These are phyloP conservation scores for Pyrus bretschneideri DNA, from an alignment of 306 rosid species.

Conservation along the genomic window DNA sequence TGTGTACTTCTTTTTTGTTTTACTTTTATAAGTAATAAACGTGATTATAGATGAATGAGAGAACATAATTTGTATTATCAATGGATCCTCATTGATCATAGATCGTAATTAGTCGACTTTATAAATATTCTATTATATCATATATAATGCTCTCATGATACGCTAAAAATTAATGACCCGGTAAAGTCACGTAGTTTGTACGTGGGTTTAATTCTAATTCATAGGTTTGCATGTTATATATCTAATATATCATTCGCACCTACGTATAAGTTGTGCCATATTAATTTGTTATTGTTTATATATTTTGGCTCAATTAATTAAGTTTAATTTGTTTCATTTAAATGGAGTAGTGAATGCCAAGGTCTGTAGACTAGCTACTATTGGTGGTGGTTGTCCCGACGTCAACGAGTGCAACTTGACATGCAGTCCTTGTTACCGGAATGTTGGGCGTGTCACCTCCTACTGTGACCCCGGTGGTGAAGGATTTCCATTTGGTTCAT, in stretches of 20 bases:
- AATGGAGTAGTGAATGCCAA: not conserved
- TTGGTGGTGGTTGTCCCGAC: conserved; percentile 16
- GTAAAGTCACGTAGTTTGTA: not conserved
- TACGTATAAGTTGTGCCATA: too few relatives aligned
- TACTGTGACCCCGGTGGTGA: not conserved
- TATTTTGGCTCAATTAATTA: not conserved
- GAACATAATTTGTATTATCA: not conserved
- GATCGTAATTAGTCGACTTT: too few relatives aligned
- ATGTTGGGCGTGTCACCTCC: not conserved
- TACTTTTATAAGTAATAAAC: not conserved
- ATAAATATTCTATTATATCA: too few relatives aligned
- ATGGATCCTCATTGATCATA: too few relatives aligned
- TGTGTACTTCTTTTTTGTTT: not conserved
- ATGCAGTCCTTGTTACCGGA: conserved; percentile 11
- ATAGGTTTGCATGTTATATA: not conserved
- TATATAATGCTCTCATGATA: not conserved
- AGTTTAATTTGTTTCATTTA: not conserved
- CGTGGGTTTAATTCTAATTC: not conserved
- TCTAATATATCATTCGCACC: too few relatives aligned
- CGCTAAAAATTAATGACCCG: not conserved
- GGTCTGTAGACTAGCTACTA: not conserved
- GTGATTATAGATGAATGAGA: not conserved
- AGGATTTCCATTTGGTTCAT: not conserved
- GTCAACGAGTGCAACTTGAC: not conserved
- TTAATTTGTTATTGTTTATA: too few relatives aligned